These are phyloP conservation scores for Puccinia sorghi DNA, from an alignment of 1,284 basidiomycete species.

Conservation along the genomic window DNA sequence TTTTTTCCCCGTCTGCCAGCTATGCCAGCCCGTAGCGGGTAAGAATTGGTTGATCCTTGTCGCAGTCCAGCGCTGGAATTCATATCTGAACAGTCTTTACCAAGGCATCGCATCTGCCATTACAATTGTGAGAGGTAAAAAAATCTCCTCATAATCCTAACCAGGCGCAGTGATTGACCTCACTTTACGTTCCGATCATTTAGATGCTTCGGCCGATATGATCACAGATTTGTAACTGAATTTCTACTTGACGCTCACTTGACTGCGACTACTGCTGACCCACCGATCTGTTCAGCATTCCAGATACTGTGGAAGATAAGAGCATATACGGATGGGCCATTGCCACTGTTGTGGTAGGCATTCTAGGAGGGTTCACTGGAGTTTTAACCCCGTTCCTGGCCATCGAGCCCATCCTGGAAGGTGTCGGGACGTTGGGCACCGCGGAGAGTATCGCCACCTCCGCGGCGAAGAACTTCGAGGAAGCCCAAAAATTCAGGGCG, in stretches of 20 bases:
- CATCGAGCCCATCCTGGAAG: too few relatives aligned
- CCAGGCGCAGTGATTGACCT: too few relatives aligned
- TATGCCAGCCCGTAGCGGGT: constrained; percentile 25
- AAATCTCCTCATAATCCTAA: neutral
- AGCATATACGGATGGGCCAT: constrained; percentile 5
- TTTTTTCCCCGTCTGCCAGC: neutral
- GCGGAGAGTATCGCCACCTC: neutral
- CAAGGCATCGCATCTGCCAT: neutral
- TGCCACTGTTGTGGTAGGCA: constrained; percentile 4
- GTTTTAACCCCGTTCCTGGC: neutral
- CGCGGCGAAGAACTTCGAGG: neutral
- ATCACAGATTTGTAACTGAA: constrained; percentile 18
- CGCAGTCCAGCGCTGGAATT: constrained; percentile 24
- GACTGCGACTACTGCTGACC: neutral
- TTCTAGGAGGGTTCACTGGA: constrained; percentile 14
- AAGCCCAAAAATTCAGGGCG: neutral
- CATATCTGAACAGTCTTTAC: constrained; percentile 14
- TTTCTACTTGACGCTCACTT: neutral
- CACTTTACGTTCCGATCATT: too few relatives aligned
- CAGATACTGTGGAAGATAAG: neutral
- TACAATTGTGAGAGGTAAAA: constrained; percentile 15
- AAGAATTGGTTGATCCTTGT: constrained; percentile 18
- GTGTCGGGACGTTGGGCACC: neutral
- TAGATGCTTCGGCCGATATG: constrained; percentile 13
- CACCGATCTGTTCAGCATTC: neutral